phyloP scores from a whole-genome alignment of 352 stramenopile genomes.

The Halophytophthora batemanensis region DNA sequence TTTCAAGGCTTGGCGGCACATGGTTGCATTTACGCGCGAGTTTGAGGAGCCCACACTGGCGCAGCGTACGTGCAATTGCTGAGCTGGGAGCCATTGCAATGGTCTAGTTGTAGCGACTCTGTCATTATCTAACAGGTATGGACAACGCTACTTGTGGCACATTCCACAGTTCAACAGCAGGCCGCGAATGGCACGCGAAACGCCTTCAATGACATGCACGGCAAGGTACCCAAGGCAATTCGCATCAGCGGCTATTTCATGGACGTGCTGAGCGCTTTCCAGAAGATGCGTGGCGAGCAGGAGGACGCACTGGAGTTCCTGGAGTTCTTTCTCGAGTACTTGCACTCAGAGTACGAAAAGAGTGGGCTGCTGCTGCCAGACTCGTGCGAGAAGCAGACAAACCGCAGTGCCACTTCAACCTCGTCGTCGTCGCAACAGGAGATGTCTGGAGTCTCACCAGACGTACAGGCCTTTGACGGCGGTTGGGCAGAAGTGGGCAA shows the following conservation, averaged over 20 bases:
- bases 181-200: constrained; percentile 15
- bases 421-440: constrained; percentile 5
- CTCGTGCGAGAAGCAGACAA: constrained; percentile 65
- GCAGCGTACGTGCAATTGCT: constrained; percentile 37
- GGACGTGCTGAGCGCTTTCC: constrained; percentile 76
- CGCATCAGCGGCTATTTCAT: constrained; percentile 82
- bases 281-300: constrained; percentile 78
- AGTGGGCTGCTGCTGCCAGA: constrained; percentile 55
- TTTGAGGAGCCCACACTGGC: constrained; percentile 79
- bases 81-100: no score
- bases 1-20: constrained; percentile 76
- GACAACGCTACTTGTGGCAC: constrained; percentile 2
- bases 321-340: constrained; percentile 82
- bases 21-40: constrained; percentile 75
- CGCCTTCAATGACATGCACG: constrained; percentile 27
- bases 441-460: constrained; percentile 14
- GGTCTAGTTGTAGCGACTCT: no score
- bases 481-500: constrained; percentile 80
- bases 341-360: constrained; percentile 81
- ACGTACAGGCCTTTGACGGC: constrained; percentile 42
- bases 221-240: constrained; percentile 65
- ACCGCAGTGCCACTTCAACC: constrained; percentile 17
- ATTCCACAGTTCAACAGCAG: constrained; percentile 24
- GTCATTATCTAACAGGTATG: not conserved
- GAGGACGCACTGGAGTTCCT: constrained; percentile 86